Percentiles rank a stretch among this genome's conserved stretches.
These are phyloP conservation scores for Geotrichum restrictum DNA, from an alignment of 1,139 yeast genomes.

Conservation along the genomic window DNA sequence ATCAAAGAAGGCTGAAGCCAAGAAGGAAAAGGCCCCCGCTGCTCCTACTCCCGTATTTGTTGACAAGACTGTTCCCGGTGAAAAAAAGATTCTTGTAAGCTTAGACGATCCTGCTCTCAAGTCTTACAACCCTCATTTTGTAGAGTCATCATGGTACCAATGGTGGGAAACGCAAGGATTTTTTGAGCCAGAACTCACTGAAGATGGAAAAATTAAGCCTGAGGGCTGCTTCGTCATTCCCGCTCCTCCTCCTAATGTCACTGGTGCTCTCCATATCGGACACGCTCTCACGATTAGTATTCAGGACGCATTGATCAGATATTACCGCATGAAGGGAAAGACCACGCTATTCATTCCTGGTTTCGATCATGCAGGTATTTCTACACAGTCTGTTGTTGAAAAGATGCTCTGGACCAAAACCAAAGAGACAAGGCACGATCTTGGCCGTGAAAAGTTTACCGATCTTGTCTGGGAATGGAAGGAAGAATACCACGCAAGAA, in stretches of 20 bases:
- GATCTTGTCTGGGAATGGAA: conserved; percentile 98
- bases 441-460: conserved; percentile 85
- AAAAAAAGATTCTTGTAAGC: conserved; percentile 78
- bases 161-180: conserved; percentile 94
- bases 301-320: conserved; percentile 90
- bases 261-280: conserved; percentile 98
- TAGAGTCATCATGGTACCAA: conserved; percentile 94
- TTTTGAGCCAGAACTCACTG: conserved; percentile 80
- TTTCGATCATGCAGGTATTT: conserved; percentile 98
- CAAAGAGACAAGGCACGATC: conserved; percentile 88
- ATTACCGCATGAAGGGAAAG: conserved; percentile 95
- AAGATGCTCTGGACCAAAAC: conserved; percentile 89
- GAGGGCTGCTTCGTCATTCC: conserved; percentile 88
- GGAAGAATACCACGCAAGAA: conserved; percentile 82
- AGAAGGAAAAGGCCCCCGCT: conserved; percentile 65
- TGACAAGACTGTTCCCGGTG: conserved; percentile 82
- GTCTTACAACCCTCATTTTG: conserved; percentile 87
- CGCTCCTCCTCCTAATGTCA: conserved; percentile 98
- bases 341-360: conserved; percentile 93
- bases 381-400: conserved; percentile 97
- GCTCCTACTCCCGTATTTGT: conserved; percentile 78
- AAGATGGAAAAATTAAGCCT: conserved; percentile 69
- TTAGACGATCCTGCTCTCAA: conserved; percentile 90
- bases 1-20: conserved; percentile 37
- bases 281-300: conserved; percentile 94